Evolutionary conservation across 78 protist genomes (phyloP).

Genomic region (Speleostelium caveatum): DNA sequence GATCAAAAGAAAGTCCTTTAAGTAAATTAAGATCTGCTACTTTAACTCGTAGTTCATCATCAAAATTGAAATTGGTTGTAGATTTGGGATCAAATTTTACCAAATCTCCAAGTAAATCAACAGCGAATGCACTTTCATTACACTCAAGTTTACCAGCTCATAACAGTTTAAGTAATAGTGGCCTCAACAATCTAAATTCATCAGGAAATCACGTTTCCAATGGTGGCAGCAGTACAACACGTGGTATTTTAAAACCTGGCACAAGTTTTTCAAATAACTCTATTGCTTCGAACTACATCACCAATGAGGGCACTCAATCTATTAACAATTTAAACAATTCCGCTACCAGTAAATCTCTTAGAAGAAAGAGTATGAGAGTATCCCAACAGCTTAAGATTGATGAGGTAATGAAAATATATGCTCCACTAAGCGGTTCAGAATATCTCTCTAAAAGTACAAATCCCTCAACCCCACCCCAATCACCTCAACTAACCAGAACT

Average conservation of each 20-base stretch:
- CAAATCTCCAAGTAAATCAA: conserved; percentile 59
- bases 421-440: conserved; percentile 65
- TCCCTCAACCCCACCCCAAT: not conserved
- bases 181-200: not conserved
- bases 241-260: not conserved
- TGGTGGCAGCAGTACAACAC: not conserved
- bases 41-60: conserved; percentile 14
- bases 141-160: conserved; percentile 49
- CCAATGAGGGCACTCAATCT: not conserved
- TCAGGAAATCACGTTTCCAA: not conserved
- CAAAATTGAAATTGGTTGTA: conserved; percentile 24
- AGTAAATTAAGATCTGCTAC: conserved; percentile 48
- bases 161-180: not conserved
- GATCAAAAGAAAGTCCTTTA: conserved; percentile 60
- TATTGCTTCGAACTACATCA: not conserved
- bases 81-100: conserved; percentile 13
- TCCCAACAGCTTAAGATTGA: conserved; percentile 61
- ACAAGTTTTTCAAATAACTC: not conserved
- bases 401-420: conserved; percentile 67
- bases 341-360: not conserved
- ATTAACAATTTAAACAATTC: not conserved
- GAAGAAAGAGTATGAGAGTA: conserved; percentile 28
- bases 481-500: not conserved
- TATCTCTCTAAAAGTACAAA: conserved; percentile 18
- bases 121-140: conserved; percentile 62